Conservation (phyloP, 345 rosid genomes). For the Sonneratia caseolaris region DNA sequence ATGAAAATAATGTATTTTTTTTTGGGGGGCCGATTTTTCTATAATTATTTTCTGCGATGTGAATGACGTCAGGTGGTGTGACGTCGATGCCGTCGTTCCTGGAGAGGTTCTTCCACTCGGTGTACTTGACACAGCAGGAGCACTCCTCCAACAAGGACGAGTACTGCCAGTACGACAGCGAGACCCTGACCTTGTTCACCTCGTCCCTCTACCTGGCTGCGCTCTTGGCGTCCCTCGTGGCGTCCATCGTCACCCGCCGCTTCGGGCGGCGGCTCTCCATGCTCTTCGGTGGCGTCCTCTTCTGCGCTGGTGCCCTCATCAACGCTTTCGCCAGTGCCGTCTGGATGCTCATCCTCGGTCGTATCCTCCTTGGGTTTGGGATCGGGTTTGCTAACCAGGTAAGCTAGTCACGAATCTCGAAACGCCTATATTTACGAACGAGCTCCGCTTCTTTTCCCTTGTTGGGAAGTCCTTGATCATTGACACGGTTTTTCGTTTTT, state of each 20-base stretch:
- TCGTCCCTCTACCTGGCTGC: constrained; percentile 20
- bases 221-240: constrained; percentile 7
- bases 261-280: constrained; percentile 13
- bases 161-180: constrained; percentile 17
- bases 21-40: background rate
- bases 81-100: constrained; percentile 17
- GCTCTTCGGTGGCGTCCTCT: constrained; percentile 13
- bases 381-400: constrained; percentile 19
- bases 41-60: background rate
- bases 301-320: constrained; percentile 12
- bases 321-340: constrained; percentile 9
- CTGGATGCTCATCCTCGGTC: constrained; percentile 17
- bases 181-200: constrained; percentile 16
- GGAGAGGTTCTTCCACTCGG: constrained; percentile 11
- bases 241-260: constrained; percentile 9
- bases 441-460: too few species aligned
- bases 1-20: too few species aligned
- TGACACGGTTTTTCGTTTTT: background rate
- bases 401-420: background rate
- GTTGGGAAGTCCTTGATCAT: too few species aligned
- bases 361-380: constrained; percentile 15
- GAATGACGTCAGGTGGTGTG: constrained; percentile 9
- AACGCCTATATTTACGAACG: too few species aligned
- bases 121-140: constrained; percentile 8
- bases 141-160: constrained; percentile 6